These are phyloP conservation scores for Pseudogymnoascus sp. DNA, from an alignment of 2,329 filamentous ascomycete genomes.

Conservation along the genomic window DNA sequence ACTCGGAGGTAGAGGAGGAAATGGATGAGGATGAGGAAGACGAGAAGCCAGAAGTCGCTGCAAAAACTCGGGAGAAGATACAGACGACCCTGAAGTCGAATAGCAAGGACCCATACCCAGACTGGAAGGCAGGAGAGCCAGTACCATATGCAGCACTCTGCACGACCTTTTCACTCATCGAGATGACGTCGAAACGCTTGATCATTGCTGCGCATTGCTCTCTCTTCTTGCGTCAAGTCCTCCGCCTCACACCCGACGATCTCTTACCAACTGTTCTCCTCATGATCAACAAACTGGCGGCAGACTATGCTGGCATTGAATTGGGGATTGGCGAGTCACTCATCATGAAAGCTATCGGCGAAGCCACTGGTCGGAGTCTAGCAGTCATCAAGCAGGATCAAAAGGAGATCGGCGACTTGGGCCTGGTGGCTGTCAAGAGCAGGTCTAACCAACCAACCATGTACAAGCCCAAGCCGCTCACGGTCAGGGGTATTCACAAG, in stretches of 20 bases:
- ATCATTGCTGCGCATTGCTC: constrained; percentile 85
- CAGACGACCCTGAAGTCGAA: constrained; percentile 65
- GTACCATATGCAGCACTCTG: constrained; percentile 94
- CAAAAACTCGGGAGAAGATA: constrained; percentile 70
- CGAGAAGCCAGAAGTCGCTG: constrained; percentile 61
- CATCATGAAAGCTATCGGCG: constrained; percentile 97
- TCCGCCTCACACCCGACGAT: constrained; percentile 80
- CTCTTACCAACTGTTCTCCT: constrained; percentile 80
- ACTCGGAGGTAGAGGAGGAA: constrained; percentile 39
- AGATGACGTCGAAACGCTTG: constrained; percentile 87
- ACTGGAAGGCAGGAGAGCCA: constrained; percentile 83
- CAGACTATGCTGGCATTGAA: constrained; percentile 93
- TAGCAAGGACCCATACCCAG: constrained; percentile 76
- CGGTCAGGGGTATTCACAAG: constrained; percentile 77
- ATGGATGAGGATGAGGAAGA: constrained; percentile 49
- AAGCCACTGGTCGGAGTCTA: constrained; percentile 81
- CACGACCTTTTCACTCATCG: constrained; percentile 86
- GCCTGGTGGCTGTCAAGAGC: constrained; percentile 90
- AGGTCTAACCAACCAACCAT: constrained; percentile 92
- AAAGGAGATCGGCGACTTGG: constrained; percentile 91
- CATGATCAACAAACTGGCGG: constrained; percentile 97
- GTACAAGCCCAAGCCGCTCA: constrained; percentile 93
- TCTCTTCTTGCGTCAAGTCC: constrained; percentile 85
- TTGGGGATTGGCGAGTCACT: constrained; percentile 96
- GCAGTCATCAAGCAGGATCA: constrained; percentile 91